Base-by-base conservation (phyloP, 148 eudicot species). In the Fallopia convolvulus region DNA sequence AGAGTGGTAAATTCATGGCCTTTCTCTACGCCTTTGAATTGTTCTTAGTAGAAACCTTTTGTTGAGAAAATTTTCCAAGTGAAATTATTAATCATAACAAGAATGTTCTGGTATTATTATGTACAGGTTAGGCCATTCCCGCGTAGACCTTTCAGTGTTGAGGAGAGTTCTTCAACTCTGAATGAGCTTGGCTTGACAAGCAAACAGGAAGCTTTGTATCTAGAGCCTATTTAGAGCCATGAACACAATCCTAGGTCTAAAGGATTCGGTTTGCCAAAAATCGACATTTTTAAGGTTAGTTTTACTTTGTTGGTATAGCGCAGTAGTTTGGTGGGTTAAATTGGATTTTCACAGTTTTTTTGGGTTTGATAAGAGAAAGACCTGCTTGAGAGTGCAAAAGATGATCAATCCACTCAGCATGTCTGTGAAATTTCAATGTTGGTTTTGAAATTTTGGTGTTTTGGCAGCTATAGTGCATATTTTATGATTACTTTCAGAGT, bases 101-200 rank as follows among this genome's bases (percentile, higher is more conserved):
- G 17, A 61, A 61, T 30, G 5, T 26, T 13, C 14, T 36, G 14
- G 72, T 33, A 17, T 49, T 32, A 32, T 1, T 9, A 12, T 47
- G 48, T 11, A 70, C 87, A 94, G 97, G 92, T 94, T 66, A 88
- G 97, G 84, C 97, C 99, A 36, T 94, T 83, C 80, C 99, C 99
- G 76, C 90, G 97, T 63, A 92, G 83, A 74, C 90, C 97, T 74
- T 92, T 92, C 79, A 80, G 95, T 75, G 88, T 75, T 77, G 90
- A 84, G 74, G 99, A 92, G 80, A 81, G 91, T 77, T 74, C 74
- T 72, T 75, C 79, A 13, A 87, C 89, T 72, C 81, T 95, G 70
- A 85, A 72, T 56, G 97, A 95, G 81, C 86, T 91, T 72, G 98
- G 98, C 48, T 84, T 91, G 76, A 87, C 92, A 70, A 77, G 79